Evolutionary conservation across 768 basidiomycete genomes (phyloP).

Genomic region (Lanmaoa pseudosensibilis): DNA sequence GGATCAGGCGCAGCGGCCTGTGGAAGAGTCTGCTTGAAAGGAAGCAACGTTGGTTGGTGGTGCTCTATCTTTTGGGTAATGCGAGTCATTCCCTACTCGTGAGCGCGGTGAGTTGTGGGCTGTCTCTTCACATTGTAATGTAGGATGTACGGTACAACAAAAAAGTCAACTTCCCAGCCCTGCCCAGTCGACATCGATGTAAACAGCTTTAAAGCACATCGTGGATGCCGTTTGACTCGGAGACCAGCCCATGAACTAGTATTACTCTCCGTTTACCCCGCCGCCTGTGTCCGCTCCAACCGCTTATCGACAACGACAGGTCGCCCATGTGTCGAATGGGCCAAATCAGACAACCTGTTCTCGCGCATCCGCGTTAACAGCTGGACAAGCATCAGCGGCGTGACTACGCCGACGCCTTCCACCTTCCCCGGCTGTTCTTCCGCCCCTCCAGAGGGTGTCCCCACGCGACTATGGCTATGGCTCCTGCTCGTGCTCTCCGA

Average conservation of each 20-base stretch:
- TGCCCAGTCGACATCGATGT: background rate
- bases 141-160: background rate
- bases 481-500: constrained; percentile 27
- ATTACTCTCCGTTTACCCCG: constrained; percentile 36
- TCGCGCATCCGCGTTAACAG: constrained; percentile 70
- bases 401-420: constrained; percentile 40
- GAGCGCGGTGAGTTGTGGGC: background rate
- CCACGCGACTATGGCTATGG: constrained; percentile 25
- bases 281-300: constrained; percentile 70
- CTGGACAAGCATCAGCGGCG: constrained; percentile 55
- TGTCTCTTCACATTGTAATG: background rate
- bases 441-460: constrained; percentile 27
- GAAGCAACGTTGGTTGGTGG: too few relatives aligned
- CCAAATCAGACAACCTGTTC: constrained; percentile 54
- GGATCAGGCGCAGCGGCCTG: background rate
- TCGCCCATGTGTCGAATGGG: constrained; percentile 48
- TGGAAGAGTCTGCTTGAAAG: background rate
- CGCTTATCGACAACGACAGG: constrained; percentile 67
- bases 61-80: background rate
- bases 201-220: background rate
- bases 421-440: constrained; percentile 19
- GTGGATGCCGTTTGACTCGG: background rate
- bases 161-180: background rate
- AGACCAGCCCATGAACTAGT: background rate
- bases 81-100: background rate